Conservation (phyloP, 345 rosid species). For the Psidium guajava region DNA sequence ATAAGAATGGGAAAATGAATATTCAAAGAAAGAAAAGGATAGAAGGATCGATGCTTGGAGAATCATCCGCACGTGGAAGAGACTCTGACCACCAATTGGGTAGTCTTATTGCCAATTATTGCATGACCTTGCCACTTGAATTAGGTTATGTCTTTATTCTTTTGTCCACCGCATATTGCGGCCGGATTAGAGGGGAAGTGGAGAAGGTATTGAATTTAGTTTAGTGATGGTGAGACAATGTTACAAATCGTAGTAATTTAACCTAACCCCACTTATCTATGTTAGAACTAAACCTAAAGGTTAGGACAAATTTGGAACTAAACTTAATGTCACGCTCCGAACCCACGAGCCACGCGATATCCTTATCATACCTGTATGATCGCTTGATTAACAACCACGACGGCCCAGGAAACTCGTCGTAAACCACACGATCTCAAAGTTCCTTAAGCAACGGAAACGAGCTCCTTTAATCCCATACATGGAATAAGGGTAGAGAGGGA, state of each 20-base stretch:
- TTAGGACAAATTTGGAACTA: no score
- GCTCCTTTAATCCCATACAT: no score
- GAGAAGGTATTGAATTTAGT: neutral
- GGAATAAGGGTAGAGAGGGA: no score
- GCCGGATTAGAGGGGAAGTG: neutral
- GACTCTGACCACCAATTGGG: neutral
- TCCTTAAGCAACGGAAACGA: no score
- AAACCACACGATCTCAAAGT: no score
- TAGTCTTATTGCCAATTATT: neutral
- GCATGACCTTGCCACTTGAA: neutral
- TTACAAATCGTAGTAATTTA: neutral
- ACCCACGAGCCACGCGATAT: no score
- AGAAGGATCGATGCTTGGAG: neutral
- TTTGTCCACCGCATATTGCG: neutral
- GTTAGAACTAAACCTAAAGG: no score
- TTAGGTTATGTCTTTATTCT: neutral
- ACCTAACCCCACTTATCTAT: no score
- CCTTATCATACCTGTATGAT: no score
- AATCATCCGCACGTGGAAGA: neutral
- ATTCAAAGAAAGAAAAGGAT: neutral
- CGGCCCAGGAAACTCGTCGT: no score
- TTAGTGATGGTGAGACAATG: neutral
- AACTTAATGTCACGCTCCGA: no score
- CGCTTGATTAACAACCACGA: no score
- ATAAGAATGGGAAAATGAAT: neutral